These are phyloP conservation scores for Mycosphaerella arachidis DNA, from an alignment of 2,329 filamentous ascomycete genomes.

Conservation along the genomic window DNA sequence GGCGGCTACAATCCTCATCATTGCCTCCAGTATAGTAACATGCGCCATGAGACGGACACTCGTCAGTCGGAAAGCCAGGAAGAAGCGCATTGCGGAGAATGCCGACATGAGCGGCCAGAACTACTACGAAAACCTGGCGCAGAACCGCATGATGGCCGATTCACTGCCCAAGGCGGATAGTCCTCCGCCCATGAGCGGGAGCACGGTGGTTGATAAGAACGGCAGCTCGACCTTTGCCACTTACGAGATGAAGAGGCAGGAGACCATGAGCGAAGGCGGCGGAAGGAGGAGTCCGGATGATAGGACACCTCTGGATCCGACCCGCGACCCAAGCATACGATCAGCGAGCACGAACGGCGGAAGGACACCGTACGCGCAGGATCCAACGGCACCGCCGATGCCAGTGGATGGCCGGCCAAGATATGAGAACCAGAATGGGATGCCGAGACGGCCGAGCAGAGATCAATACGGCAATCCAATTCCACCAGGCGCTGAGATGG, in stretches of 20 bases:
- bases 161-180: slow-evolving; percentile 42
- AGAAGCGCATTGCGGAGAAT: slow-evolving; percentile 86
- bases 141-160: slow-evolving; percentile 39
- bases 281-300: slow-evolving; percentile 54
- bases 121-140: slow-evolving; percentile 60
- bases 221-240: slow-evolving; percentile 55
- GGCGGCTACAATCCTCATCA: slow-evolving; percentile 79
- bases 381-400: slow-evolving; percentile 40
- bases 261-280: slow-evolving; percentile 30
- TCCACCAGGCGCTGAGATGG: slow-evolving; percentile 32
- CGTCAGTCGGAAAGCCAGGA: slow-evolving; percentile 86
- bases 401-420: slow-evolving; percentile 26
- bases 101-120: slow-evolving; percentile 96
- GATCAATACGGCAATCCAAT: slow-evolving; percentile 64
- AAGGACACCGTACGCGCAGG: slow-evolving; percentile 33
- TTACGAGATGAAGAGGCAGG: slow-evolving; percentile 59
- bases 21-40: slow-evolving; percentile 75
- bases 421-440: slow-evolving; percentile 30
- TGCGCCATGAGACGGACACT: slow-evolving; percentile 93
- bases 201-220: slow-evolving; percentile 56
- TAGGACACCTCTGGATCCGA: slow-evolving; percentile 62
- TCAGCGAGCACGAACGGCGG: slow-evolving; percentile 33
- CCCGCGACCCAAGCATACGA: slow-evolving; percentile 54
- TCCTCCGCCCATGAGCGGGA: slow-evolving; percentile 48
- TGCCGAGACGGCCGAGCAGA: slow-evolving; percentile 36